Percentiles rank a stretch among this genome's conserved stretches.
phyloP scores from a whole-genome alignment of 176 grass and related monocot species.

The Zizania latifolia region DNA sequence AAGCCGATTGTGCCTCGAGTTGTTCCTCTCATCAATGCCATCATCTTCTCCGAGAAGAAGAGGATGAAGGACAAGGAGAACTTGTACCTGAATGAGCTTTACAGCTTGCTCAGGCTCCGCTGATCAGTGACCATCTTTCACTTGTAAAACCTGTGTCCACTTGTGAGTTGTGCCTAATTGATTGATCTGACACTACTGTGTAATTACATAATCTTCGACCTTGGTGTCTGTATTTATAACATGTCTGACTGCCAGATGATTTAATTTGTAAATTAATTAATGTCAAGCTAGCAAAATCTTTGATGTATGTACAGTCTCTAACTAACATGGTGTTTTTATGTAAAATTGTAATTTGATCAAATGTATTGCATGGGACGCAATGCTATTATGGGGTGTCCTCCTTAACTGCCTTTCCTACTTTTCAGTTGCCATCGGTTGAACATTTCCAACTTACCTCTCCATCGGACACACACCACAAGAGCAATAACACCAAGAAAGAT shows the following conservation, averaged over 20 bases:
- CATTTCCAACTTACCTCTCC: constrained; percentile 17
- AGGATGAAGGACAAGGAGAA: constrained; percentile 42
- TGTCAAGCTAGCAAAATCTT: constrained; percentile 2
- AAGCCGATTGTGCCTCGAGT: constrained; percentile 71
- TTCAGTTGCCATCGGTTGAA: constrained; percentile 39
- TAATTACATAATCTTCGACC: too few species aligned
- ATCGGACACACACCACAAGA: constrained; percentile 7
- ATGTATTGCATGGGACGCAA: background rate
- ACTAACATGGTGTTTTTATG: background rate
- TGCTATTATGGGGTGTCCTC: constrained; percentile 24
- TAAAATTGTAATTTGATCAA: background rate
- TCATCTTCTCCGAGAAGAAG: constrained; percentile 54
- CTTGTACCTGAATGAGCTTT: constrained; percentile 53
- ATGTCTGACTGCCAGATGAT: background rate
- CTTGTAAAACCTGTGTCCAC: background rate
- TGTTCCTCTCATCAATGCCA: constrained; percentile 36
- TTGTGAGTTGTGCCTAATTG: too few species aligned
- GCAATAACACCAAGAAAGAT: constrained; percentile 13
- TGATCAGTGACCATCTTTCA: background rate
- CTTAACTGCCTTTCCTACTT: constrained; percentile 32
- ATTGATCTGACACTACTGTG: too few species aligned
- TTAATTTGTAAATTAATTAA: constrained; percentile 21
- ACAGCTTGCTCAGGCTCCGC: constrained; percentile 51
- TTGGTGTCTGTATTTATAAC: too few species aligned
- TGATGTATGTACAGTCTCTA: background rate